phyloP scores from a whole-genome alignment of 495 filamentous ascomycete species.

The Hypoxylon crocopeplum region DNA sequence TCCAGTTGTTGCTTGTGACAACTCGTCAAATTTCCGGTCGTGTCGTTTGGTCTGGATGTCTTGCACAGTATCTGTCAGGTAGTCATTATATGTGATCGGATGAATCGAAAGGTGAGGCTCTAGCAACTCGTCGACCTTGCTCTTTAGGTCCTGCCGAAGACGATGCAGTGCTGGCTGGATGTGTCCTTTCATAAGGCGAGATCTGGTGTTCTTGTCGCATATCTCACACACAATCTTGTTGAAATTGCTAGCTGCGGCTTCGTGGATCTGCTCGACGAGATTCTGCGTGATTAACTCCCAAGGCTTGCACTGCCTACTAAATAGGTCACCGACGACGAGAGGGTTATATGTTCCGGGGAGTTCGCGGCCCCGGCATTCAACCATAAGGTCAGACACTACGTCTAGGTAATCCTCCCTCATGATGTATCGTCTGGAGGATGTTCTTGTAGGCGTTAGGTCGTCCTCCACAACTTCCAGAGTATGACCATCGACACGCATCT shows the following conservation, averaged over 20 bases:
- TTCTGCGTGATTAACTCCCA: conserved; percentile 45
- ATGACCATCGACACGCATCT: conserved; percentile 41
- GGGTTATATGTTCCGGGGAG: conserved; percentile 52
- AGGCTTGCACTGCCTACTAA: conserved; percentile 46
- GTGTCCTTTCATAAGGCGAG: conserved; percentile 47
- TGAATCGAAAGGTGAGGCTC: conserved; percentile 39
- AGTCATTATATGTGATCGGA: conserved; percentile 61
- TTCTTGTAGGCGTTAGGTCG: conserved; percentile 12
- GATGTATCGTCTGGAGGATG: conserved; percentile 3
- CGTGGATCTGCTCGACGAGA: conserved; percentile 39
- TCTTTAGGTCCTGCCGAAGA: conserved; percentile 31
- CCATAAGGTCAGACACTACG: conserved; percentile 11
- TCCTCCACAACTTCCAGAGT: conserved; percentile 37
- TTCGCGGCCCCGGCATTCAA: conserved; percentile 44
- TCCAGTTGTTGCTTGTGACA: background rate
- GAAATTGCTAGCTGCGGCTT: conserved; percentile 41
- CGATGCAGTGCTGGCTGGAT: conserved; percentile 46
- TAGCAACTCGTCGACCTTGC: conserved; percentile 38
- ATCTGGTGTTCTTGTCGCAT: conserved; percentile 44
- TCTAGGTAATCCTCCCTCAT: conserved; percentile 17
- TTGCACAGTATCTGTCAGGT: conserved; percentile 57
- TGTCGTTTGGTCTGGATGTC: conserved; percentile 44
- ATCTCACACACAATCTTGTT: conserved; percentile 41
- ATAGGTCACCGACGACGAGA: conserved; percentile 48
- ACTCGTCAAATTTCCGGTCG: conserved; percentile 34